phyloP scores from a whole-genome alignment of 2,329 filamentous ascomycete genomes.

The Phoma sp. region DNA sequence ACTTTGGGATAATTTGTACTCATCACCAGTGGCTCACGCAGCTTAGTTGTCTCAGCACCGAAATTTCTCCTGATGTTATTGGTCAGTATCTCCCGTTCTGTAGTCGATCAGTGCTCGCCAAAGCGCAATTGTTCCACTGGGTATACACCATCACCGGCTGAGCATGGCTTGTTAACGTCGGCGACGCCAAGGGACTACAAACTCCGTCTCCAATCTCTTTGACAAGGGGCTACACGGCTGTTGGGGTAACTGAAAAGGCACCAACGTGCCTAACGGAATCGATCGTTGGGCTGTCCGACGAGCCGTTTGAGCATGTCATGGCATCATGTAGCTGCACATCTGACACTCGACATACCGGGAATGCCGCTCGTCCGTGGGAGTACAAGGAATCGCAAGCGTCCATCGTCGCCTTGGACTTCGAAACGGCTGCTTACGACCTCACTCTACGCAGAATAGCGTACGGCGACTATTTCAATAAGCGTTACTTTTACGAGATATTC shows the following conservation, averaged over 20 bases:
- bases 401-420: constrained; percentile 41
- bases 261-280: constrained; percentile 40
- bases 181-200: constrained; percentile 39
- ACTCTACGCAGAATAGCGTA: constrained; percentile 22
- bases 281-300: constrained; percentile 24
- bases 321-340: constrained; percentile 42
- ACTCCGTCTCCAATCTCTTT: constrained; percentile 37
- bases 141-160: constrained; percentile 35
- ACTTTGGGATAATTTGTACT: constrained; percentile 44
- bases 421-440: constrained; percentile 45
- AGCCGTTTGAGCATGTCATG: constrained; percentile 39
- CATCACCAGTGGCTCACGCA: constrained; percentile 45
- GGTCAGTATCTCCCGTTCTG: constrained; percentile 36
- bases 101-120: constrained; percentile 42
- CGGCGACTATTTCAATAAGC: constrained; percentile 43
- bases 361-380: constrained; percentile 44
- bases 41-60: constrained; percentile 41
- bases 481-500: constrained; percentile 47
- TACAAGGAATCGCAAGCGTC: constrained; percentile 34
- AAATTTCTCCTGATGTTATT: constrained; percentile 38
- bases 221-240: constrained; percentile 30
- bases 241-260: constrained; percentile 33
- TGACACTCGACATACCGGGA: constrained; percentile 40
- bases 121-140: constrained; percentile 44
- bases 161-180: constrained; percentile 45